Base-by-base conservation (phyloP, 1,139 yeast species). In the Lodderomyces jiufengensis region DNA sequence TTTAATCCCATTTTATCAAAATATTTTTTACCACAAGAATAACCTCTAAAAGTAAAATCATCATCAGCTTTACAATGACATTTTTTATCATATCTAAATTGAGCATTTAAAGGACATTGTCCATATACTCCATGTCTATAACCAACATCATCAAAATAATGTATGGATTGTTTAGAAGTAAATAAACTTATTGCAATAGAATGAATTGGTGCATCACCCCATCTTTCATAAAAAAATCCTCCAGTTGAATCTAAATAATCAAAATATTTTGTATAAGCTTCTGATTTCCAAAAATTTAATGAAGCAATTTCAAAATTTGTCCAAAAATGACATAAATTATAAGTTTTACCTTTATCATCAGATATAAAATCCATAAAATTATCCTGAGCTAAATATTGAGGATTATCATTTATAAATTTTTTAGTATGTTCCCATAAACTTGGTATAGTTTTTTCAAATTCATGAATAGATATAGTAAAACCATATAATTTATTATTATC, bases 181-280 rank as follows among this genome's bases (percentile, higher is more conserved):
- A 87, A 73, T 40, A 84, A 66, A 0, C 95, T 70, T 1, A 87
- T 94, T 2, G 92, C 90, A 12, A 87, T 76, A 3, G 95, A 80
- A 61, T 87, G 96, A 16, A 87, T 78, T 5, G 96, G 96, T 0
- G 96, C 96, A 59, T 88, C 96, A 23, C 96, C 96, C 97, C 97
- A 88, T 55, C 96, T 71, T 58, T 88, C 96, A 58, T 88, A 88
- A 63, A 84, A 88, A 64, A 88, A 88, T 3, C 95, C 95, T 27
- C 96, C 96, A 1, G 81, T 70, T 41, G 67, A 53, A 56, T 88
- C 97, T 48, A 88, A 69, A 47, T 71, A 61, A 13, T 84, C 77
- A 51, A 88, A 88, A 59, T 79, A 88, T 29, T 70, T 72, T 11
- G 68, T 58, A 58, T 88, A 88, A 2, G 80, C 79, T 29, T 75